Conservation (phyloP, 176 grass and related monocot species). For the Oryza nivara region DNA sequence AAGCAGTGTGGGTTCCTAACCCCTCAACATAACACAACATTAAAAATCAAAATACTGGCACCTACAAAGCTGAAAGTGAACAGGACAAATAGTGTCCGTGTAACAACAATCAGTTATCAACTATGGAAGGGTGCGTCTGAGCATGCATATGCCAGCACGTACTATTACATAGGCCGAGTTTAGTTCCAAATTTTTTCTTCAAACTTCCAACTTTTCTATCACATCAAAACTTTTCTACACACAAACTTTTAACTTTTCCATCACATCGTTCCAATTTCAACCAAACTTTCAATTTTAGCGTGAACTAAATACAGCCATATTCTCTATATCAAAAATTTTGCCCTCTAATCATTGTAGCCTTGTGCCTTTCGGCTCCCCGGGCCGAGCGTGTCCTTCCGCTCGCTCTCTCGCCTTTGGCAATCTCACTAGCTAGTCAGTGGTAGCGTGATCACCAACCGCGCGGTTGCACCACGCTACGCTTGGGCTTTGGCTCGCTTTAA, state of each 20-base stretch:
- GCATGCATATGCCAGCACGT: background rate
- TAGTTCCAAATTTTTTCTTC: no score
- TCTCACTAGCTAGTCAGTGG: background rate
- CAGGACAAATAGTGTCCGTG: background rate
- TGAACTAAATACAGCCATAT: no score
- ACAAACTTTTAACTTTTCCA: no score
- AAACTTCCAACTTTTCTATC: no score
- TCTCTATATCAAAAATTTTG: background rate
- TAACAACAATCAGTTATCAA: background rate
- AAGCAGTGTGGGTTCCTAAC: no score
- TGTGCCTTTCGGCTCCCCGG: constrained; percentile 34
- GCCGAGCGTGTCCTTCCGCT: background rate
- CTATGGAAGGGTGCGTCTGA: background rate
- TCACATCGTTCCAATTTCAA: no score
- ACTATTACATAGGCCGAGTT: background rate
- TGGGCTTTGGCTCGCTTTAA: background rate
- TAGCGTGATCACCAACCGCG: background rate
- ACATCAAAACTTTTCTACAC: no score
- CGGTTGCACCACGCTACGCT: no score
- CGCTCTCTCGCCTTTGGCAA: background rate
- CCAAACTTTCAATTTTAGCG: no score
- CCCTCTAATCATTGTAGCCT: constrained; percentile 33
- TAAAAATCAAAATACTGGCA: background rate
- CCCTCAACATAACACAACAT: no score
- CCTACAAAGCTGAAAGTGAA: background rate